Percentiles rank a stretch among this genome's conserved stretches.
These are phyloP conservation scores for Quercus mongolica DNA, from an alignment of 306 rosid genomes.

Conservation along the genomic window DNA sequence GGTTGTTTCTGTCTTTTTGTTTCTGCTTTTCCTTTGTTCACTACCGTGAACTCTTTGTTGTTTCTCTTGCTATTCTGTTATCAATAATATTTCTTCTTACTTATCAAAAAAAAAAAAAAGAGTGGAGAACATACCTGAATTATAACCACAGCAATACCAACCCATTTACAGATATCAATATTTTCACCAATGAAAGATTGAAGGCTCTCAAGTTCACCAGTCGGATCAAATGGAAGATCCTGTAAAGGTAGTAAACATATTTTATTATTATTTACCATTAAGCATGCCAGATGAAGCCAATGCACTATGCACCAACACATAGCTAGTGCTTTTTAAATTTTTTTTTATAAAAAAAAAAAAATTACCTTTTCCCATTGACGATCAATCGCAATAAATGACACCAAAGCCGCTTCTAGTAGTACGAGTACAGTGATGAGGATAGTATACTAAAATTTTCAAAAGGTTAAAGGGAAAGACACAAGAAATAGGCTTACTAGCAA, in stretches of 20 bases:
- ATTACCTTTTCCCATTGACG: constrained; percentile 75
- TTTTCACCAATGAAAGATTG: constrained; percentile 65
- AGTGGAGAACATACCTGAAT: constrained; percentile 58
- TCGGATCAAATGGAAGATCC: constrained; percentile 89
- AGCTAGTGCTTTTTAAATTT: not conserved
- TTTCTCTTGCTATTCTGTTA: too few species aligned
- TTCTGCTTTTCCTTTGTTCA: too few species aligned
- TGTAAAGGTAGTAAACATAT: constrained; percentile 31
- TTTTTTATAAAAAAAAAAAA: not conserved
- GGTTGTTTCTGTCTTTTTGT: too few species aligned
- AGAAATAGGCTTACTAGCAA: not conserved
- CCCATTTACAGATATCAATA: constrained; percentile 71
- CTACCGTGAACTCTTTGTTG: too few species aligned
- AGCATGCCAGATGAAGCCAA: not conserved
- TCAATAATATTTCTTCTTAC: too few species aligned
- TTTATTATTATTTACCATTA: constrained; percentile 6
- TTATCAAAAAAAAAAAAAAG: too few species aligned
- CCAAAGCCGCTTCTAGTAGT: constrained; percentile 68
- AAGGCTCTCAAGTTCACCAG: constrained; percentile 70
- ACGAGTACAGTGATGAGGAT: constrained; percentile 47
- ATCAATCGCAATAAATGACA: constrained; percentile 76
- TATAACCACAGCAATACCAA: constrained; percentile 56
- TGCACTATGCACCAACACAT: constrained; percentile 11
- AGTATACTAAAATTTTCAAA: constrained; percentile 55
- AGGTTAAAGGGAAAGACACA: constrained; percentile 43